Evolutionary conservation across 2,329 filamentous ascomycete species (phyloP), one percentile per base, ranked within the genome.

Genomic region (Thermothelomyces thermophilus): DNA sequence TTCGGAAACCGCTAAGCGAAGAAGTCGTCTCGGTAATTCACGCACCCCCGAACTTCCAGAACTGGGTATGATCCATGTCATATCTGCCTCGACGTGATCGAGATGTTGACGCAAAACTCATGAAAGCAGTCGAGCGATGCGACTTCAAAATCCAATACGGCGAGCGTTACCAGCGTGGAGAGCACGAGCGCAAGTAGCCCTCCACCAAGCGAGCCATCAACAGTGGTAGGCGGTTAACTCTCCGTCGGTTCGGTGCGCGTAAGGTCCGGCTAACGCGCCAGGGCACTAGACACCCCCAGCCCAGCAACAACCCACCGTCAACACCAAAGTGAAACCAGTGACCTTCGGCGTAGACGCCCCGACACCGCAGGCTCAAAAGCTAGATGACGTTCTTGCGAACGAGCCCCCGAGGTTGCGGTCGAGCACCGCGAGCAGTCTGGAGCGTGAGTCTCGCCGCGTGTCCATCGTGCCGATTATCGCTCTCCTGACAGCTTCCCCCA

Each of bases 1-100:
- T 84, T 65, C 71, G 82, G 63, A 74, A 76, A 45, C 70, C 71
- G 46, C 77, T 77, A 20, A 83, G 82, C 54, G 88, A 95, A 57
- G 88, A 90, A 58, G 84, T 89, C 20, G 78, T 88, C 46, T 96
- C 90, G 1, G 90, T 95, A 48, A 95, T 96, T 58, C 90, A 95
- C 73, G 88, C 87, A 14, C 90, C 90, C 0, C 77, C 88, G 56
- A 87, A 85, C 54, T 96, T 93, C 67, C 78, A 81, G 49, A 80
- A 80, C 59, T 95, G 93, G 79, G 87, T 93, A 66, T 63, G 79
- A 40, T 34, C 24, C 34, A 36, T 41, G n/a, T 33, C 19, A 19
- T 16, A 16, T 26, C 20, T 39, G 34, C 55, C 31, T 35, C 64
- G 67, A 50, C 24, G 40, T n/a, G 14, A 35, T 34, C 14, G 11